These are phyloP conservation scores for Boletus huronensis DNA, from an alignment of 768 basidiomycete species.

Conservation along the genomic window DNA sequence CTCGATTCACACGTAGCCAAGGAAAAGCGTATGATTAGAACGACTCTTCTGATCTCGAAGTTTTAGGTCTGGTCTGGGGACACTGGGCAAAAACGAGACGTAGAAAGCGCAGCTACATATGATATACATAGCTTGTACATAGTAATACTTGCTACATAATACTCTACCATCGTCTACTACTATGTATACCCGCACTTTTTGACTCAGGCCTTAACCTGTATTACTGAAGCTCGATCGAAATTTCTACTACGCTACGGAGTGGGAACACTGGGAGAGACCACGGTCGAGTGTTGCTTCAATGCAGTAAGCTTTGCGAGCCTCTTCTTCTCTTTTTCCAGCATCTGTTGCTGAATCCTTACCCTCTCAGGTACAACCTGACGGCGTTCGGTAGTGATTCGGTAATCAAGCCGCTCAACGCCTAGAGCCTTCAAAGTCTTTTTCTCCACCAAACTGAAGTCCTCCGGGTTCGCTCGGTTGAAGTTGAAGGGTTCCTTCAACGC, in stretches of 20 bases:
- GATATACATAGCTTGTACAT: too few relatives aligned
- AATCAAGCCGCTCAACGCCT: slow-evolving; percentile 9
- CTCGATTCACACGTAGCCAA: not conserved
- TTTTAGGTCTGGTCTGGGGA: too few relatives aligned
- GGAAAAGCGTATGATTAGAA: too few relatives aligned
- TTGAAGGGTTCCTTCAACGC: slow-evolving; percentile 52
- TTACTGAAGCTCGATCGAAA: not conserved
- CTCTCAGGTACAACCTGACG: slow-evolving; percentile 5
- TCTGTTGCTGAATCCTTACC: not conserved
- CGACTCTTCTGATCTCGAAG: too few relatives aligned
- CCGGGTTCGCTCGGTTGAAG: slow-evolving; percentile 19
- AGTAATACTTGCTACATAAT: too few relatives aligned
- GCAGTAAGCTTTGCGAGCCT: not conserved
- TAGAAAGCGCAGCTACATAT: not conserved
- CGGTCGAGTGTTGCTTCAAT: not conserved
- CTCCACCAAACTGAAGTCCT: slow-evolving; percentile 5
- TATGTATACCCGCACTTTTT: not conserved
- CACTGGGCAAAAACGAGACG: not conserved
- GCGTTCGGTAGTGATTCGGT: not conserved
- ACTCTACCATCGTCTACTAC: too few relatives aligned
- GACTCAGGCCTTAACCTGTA: not conserved
- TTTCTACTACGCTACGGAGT: not conserved
- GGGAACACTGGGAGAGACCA: not conserved
- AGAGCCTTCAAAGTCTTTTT: slow-evolving; percentile 1
- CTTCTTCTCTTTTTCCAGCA: slow-evolving; percentile 7